Base-by-base conservation (phyloP, 2,329 filamentous ascomycete species). In the Alternaria sp. region DNA sequence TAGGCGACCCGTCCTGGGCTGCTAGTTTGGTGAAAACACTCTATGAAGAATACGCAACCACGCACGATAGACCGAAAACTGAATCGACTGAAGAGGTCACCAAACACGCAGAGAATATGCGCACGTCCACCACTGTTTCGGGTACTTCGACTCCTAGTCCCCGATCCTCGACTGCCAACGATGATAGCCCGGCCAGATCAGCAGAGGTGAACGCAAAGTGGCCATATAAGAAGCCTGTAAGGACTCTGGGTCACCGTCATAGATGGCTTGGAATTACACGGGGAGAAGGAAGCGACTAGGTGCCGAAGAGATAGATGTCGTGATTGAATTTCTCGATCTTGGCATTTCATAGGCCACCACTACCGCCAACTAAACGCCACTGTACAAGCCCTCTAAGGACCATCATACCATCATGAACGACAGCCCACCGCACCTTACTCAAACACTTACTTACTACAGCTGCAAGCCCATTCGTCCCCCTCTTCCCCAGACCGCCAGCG, bases 341-440 rank as follows among this genome's bases (percentile, higher is more conserved):
- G 20, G 20, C 21, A 23, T 23, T n/a, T 53, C 25, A 69, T 46
- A 66, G 58, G 6, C 51, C 61, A 23, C 15, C 70, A n/a, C 72
- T 70, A 37, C 71, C 71, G 46, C 72, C 74, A 21, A 80, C 77
- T 57, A 80, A 66, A 41, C 79, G 70, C 79, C 79, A 80, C 49
- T 79, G 77, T 50, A 81, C 79, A 37, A 82, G 66, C 4, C 79
- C 79, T 58, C 75, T 77, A 37, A 90, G 69, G 4, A 89, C 87
- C 65, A 86, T 84, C 79, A 88, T 87, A 0, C 86, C 87, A 69
- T 88, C 86, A 66, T 89, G 87, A 5, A 90, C 84, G 4, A 90
- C 87, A 0, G 86, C 87, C 88, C 88, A 90, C 55, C 88, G 72
- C 1, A 89, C 84, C 60, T 85, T 87, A 11, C 84, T 84, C 66